These are phyloP conservation scores for Amanita rubescens DNA, from an alignment of 768 basidiomycete species.

Conservation along the genomic window DNA sequence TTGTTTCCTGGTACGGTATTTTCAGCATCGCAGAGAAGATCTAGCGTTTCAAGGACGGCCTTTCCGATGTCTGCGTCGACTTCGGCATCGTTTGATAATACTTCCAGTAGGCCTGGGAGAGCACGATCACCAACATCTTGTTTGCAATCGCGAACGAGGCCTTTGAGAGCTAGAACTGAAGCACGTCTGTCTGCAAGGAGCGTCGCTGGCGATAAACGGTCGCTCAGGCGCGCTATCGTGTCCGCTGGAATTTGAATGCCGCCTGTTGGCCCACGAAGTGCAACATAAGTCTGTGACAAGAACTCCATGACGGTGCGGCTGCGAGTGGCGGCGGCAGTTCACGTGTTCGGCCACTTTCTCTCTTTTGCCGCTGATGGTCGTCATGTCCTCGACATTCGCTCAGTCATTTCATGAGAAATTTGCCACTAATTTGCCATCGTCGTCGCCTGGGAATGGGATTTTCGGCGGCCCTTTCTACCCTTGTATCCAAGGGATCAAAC, in stretches of 20 bases:
- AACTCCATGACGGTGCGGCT: slow-evolving; percentile 55
- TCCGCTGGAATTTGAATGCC: slow-evolving; percentile 79
- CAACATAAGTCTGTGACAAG: slow-evolving; percentile 78
- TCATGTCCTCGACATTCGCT: too few relatives aligned
- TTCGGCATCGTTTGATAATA: slow-evolving; percentile 81
- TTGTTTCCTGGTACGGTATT: slow-evolving; percentile 39
- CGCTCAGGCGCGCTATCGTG: slow-evolving; percentile 82
- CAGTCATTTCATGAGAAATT: too few relatives aligned
- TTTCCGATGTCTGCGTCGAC: slow-evolving; percentile 90
- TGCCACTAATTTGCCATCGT: too few relatives aligned
- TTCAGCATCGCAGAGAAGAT: slow-evolving; percentile 76
- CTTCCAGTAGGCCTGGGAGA: slow-evolving; percentile 69
- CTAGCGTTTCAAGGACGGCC: slow-evolving; percentile 86
- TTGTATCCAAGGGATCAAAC: neutral
- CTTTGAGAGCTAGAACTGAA: slow-evolving; percentile 90
- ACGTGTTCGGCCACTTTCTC: too few relatives aligned
- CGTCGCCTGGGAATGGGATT: too few relatives aligned
- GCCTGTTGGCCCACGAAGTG: slow-evolving; percentile 76
- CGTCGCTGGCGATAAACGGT: slow-evolving; percentile 84
- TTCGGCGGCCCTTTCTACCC: too few relatives aligned
- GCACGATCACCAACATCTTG: slow-evolving; percentile 79
- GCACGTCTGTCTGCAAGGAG: slow-evolving; percentile 89
- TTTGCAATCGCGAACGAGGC: slow-evolving; percentile 86
- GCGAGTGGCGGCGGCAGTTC: neutral
- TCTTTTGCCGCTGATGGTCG: too few relatives aligned